Evolutionary conservation across 306 rosid genomes (phyloP).

Genomic region (Elaeagnus macrophylla): DNA sequence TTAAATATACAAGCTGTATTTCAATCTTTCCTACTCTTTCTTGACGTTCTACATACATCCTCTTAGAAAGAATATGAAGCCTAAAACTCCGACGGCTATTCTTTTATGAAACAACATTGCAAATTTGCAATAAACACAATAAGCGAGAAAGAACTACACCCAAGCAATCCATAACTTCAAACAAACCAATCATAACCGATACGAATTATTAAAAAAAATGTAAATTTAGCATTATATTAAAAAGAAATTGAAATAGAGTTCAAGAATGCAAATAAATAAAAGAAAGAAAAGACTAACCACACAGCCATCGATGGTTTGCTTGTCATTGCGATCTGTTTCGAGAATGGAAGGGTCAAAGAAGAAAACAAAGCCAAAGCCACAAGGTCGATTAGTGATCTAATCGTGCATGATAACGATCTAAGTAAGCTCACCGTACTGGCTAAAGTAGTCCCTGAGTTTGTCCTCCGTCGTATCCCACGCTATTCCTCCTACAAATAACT

Average conservation of each 20-base stretch:
- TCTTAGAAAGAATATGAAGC: no score
- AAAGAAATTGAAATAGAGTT: background rate
- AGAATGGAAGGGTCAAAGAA: conserved; percentile 53
- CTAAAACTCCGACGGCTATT: no score
- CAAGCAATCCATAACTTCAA: no score
- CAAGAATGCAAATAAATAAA: conserved; percentile 16
- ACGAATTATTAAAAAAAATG: no score
- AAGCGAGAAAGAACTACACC: no score
- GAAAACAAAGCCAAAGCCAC: conserved; percentile 56
- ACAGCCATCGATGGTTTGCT: conserved; percentile 56
- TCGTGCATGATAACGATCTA: conserved; percentile 55
- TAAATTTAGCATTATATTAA: background rate
- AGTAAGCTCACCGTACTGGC: conserved; percentile 42
- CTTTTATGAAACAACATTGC: no score
- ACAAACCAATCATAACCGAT: no score
- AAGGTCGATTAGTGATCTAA: conserved; percentile 46
- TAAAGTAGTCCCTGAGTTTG: conserved; percentile 39
- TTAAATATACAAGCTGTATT: no score
- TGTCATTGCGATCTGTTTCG: conserved; percentile 38
- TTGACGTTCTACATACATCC: no score
- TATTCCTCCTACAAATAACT: conserved; percentile 53
- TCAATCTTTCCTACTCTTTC: no score
- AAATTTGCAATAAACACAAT: no score
- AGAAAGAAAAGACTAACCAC: conserved; percentile 19
- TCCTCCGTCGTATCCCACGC: conserved; percentile 65